phyloP scores from a whole-genome alignment of 495 filamentous ascomycete species.

The Daldinia vernicosa region DNA sequence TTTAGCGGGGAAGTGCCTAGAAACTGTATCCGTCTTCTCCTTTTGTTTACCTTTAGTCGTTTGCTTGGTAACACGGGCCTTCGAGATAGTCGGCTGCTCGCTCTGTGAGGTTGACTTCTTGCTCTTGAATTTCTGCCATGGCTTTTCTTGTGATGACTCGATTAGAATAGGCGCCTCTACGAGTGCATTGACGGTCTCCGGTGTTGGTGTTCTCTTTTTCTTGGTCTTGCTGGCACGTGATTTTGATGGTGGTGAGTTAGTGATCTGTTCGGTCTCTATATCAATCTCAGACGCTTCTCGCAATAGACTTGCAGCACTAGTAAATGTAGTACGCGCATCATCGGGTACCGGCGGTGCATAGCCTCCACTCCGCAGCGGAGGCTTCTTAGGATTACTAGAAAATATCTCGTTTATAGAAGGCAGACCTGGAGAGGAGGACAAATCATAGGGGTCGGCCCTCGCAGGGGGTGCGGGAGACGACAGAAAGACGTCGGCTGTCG shows the following conservation, averaged over 20 bases:
- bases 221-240: conserved; percentile 31
- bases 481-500: conserved; percentile 46
- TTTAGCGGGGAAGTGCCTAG: conserved; percentile 49
- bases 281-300: conserved; percentile 45
- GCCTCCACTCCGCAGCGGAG: conserved; percentile 47
- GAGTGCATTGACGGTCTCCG: conserved; percentile 1
- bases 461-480: conserved; percentile 49
- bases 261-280: conserved; percentile 42
- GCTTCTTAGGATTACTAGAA: conserved; percentile 44
- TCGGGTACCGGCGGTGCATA: conserved; percentile 47
- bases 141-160: conserved; percentile 46
- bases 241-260: conserved; percentile 37
- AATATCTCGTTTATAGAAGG: conserved; percentile 55
- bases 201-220: conserved; percentile 15
- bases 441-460: conserved; percentile 35
- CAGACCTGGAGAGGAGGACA: conserved; percentile 59
- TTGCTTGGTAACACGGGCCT: conserved; percentile 50
- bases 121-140: conserved; percentile 48
- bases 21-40: conserved; percentile 46
- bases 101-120: conserved; percentile 29
- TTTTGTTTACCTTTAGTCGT: conserved; percentile 38
- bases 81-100: conserved; percentile 46
- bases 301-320: conserved; percentile 53
- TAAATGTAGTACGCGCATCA: conserved; percentile 48
- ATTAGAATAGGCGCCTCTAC: conserved; percentile 24